These are phyloP conservation scores for Sarocladiaceae sp. DNA, from an alignment of 2,329 filamentous ascomycete genomes.

Conservation along the genomic window DNA sequence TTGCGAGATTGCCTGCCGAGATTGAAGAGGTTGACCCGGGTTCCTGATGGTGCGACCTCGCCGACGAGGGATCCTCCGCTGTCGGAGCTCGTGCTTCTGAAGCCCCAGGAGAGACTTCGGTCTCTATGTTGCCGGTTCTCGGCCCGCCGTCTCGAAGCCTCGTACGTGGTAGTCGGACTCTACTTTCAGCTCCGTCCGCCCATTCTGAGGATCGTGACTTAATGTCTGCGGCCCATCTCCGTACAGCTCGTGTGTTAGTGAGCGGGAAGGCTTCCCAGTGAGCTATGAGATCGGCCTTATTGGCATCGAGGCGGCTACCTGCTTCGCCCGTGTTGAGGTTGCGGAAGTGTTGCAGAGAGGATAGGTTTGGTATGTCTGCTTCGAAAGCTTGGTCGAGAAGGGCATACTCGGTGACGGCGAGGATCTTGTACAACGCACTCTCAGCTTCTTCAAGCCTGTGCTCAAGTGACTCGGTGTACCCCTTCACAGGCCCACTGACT, in stretches of 20 bases:
- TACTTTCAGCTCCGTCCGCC: too few relatives aligned
- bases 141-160: too few relatives aligned
- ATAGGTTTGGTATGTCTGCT: background rate
- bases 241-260: background rate
- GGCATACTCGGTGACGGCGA: background rate
- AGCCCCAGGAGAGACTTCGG: too few relatives aligned
- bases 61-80: too few relatives aligned
- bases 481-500: conserved; percentile 39
- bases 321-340: background rate
- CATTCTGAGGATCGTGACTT: background rate
- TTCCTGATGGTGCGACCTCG: too few relatives aligned
- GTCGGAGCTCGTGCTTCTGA: too few relatives aligned
- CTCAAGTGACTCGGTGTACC: conserved; percentile 37
- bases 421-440: conserved; percentile 19
- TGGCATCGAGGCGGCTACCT: background rate
- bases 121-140: too few relatives aligned
- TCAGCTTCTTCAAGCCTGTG: conserved; percentile 35
- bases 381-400: background rate
- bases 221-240: conserved; percentile 2
- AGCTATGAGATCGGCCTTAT: conserved; percentile 9
- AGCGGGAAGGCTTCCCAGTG: conserved; percentile 9
- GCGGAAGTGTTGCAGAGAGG: background rate
- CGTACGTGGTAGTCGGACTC: too few relatives aligned
- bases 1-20: too few relatives aligned
- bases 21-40: too few relatives aligned